Conservation (phyloP, 495 filamentous ascomycete genomes). For the Aspergillus saccharolyticus region DNA sequence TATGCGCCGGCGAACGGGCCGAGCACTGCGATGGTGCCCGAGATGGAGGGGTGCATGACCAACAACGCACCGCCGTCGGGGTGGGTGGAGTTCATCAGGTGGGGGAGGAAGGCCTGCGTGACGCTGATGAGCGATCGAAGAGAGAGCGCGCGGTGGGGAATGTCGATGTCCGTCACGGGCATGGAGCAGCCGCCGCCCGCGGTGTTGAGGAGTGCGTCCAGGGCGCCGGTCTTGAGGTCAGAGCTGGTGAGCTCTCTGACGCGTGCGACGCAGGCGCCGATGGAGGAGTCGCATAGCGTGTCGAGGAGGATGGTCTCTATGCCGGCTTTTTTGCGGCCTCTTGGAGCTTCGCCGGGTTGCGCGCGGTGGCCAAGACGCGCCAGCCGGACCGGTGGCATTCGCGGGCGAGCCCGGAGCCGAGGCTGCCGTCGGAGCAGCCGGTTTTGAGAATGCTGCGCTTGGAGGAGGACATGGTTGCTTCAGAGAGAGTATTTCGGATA, state of each 20-base stretch:
- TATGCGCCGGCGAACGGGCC: constrained; percentile 25
- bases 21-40: too few species aligned
- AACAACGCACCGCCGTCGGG: constrained; percentile 41
- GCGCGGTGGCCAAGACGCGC: constrained; percentile 54
- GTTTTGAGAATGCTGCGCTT: constrained; percentile 31
- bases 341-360: constrained; percentile 37
- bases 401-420: constrained; percentile 51
- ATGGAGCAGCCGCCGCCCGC: constrained; percentile 42
- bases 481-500: too few species aligned
- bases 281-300: constrained; percentile 19
- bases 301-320: constrained; percentile 18
- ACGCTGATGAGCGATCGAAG: constrained; percentile 47
- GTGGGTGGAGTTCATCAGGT: constrained; percentile 32
- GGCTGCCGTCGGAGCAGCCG: constrained; percentile 47
- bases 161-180: constrained; percentile 22
- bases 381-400: constrained; percentile 45
- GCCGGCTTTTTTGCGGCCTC: constrained; percentile 7
- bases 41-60: too few species aligned
- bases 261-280: constrained; percentile 28
- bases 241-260: constrained; percentile 16
- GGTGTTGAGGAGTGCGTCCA: constrained; percentile 55
- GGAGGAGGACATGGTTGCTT: too few species aligned
- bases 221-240: constrained; percentile 18
- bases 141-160: constrained; percentile 22
- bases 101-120: constrained; percentile 49